phyloP scores from a whole-genome alignment of 148 eudicot species.

The Rhododendron griersonianum region DNA sequence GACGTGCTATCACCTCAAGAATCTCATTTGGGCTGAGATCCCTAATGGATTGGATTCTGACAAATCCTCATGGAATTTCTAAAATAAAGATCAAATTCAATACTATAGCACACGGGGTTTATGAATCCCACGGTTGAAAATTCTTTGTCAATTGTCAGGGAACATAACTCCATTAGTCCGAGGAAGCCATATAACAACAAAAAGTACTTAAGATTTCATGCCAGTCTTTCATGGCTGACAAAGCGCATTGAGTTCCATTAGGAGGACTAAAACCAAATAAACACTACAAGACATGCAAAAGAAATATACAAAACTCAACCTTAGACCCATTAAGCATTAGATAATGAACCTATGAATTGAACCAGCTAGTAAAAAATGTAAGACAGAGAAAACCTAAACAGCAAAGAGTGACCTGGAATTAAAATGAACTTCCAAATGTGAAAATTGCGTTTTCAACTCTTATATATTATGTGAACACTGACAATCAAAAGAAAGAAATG shows the following conservation, averaged over 20 bases:
- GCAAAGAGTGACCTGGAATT: neutral
- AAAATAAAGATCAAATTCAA: neutral
- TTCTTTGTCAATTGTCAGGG: neutral
- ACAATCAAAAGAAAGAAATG: neutral
- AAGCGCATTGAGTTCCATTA: neutral
- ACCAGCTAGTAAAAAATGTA: neutral
- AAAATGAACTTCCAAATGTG: neutral
- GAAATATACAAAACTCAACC: neutral
- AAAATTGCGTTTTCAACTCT: constrained; percentile 3
- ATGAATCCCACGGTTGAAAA: neutral
- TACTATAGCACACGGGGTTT: neutral
- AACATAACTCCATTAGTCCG: neutral
- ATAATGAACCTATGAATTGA: neutral
- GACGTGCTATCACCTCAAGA: neutral
- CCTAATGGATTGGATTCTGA: neutral
- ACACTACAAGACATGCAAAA: neutral
- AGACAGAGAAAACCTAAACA: neutral
- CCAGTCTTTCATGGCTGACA: neutral
- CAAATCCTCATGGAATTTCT: neutral
- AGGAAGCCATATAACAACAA: neutral
- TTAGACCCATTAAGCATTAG: neutral
- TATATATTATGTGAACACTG: neutral
- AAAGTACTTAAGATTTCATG: neutral
- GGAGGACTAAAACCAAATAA: neutral
- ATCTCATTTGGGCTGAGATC: neutral